Evolutionary conservation across 2,329 filamentous ascomycete species (phyloP), one percentile per base, ranked within the genome.

Genomic region (Verticillium dahliae): DNA sequence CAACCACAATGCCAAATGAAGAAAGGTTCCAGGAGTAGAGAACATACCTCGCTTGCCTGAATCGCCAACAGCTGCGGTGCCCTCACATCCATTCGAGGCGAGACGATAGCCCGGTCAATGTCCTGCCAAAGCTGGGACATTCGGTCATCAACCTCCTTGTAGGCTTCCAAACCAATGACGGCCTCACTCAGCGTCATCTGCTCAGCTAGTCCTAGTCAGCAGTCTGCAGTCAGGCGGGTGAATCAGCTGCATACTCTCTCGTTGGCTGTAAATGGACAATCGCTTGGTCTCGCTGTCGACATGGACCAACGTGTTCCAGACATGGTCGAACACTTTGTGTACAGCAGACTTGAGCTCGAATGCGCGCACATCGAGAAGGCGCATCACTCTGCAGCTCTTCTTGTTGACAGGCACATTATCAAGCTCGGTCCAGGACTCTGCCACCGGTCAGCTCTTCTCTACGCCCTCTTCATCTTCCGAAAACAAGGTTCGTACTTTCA

Each of bases 301-400:
- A 1, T 80, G 74, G 13, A 96, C 77, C 54, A 94, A 77, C 0
- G 81, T 78, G 62, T 84, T 83, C 91, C 92, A 97, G n/a, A 87
- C 82, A 60, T 81, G 79, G 54, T 85, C 83, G 45, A 95, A 82
- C 9, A 85, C 84, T 50, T 89, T 84, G 62, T 87, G 83, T 27
- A 95, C 82, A 22, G 84, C 80, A 2, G 83, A 81, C 64, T 87
- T 88, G 61, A 96, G 77, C 68, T 88, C 85, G 33, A 85, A 85
- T 1, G 85, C 82, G 65, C 88, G 84, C 55, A 85, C 74, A 64
- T 87, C 81, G 4, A 97, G 75, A 31, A 96, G 76, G 61, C 82
- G 84, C 70, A 87, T 81, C 2, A 85, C 83, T 37, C 87, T 81
- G 37, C 85, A 86, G 2, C 84, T 83, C 66, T 81, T 85, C 66